Conservation (phyloP, 2,329 filamentous ascomycete genomes). For the Rachicladosporium sp. region DNA sequence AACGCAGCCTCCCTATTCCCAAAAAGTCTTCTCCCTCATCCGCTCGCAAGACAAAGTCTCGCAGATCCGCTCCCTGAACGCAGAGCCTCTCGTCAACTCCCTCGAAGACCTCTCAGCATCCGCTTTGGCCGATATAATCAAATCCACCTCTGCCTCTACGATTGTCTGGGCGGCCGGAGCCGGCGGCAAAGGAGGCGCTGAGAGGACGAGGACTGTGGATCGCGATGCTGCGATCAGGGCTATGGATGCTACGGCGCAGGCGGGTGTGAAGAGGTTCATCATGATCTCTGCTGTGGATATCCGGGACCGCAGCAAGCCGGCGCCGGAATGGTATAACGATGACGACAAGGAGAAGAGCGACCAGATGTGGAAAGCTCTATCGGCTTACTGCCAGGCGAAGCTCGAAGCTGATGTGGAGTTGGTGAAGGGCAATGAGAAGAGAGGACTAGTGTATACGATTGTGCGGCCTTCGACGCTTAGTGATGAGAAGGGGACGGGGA, state of each 20-base stretch:
- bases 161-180: slow-evolving; percentile 23
- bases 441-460: slow-evolving; percentile 35
- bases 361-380: slow-evolving; percentile 28
- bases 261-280: slow-evolving; percentile 49
- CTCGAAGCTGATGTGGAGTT: slow-evolving; percentile 30
- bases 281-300: slow-evolving; percentile 51
- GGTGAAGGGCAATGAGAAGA: slow-evolving; percentile 25
- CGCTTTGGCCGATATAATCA: slow-evolving; percentile 28
- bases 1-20: slow-evolving; percentile 10
- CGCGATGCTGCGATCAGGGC: slow-evolving; percentile 52
- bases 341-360: slow-evolving; percentile 25
- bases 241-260: slow-evolving; percentile 45
- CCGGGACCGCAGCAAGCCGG: slow-evolving; percentile 32
- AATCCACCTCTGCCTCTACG: slow-evolving; percentile 21
- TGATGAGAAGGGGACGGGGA: slow-evolving; percentile 35
- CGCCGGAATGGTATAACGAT: slow-evolving; percentile 34
- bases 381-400: slow-evolving; percentile 31
- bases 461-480: slow-evolving; percentile 32
- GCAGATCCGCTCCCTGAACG: slow-evolving; percentile 29
- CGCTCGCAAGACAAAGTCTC: slow-evolving; percentile 22
- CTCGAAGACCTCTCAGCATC: slow-evolving; percentile 28
- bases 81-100: slow-evolving; percentile 31
- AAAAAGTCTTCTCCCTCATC: slow-evolving; percentile 24
- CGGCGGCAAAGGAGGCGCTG: slow-evolving; percentile 28
- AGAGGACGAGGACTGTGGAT: slow-evolving; percentile 48